Evolutionary conservation across 2,329 filamentous ascomycete species (phyloP).

Genomic region (Penicillium sp.): DNA sequence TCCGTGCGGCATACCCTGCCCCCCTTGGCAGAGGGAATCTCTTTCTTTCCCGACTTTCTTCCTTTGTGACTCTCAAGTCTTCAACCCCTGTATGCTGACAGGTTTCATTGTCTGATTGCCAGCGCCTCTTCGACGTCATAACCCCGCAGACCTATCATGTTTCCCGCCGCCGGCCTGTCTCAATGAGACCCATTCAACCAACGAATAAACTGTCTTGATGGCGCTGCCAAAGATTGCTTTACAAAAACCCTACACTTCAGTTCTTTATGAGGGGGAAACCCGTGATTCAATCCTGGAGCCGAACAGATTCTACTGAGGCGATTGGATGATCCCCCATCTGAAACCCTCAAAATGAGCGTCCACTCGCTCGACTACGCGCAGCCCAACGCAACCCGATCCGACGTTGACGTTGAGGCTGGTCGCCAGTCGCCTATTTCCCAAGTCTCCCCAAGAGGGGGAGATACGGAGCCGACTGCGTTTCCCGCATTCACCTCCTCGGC

Average conservation of each 20-base stretch:
- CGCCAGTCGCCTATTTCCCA: slow-evolving; percentile 21
- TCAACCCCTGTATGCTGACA: not conserved
- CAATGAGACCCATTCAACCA: slow-evolving; percentile 1
- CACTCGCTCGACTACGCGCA: slow-evolving; percentile 36
- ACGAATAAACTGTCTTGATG: not conserved
- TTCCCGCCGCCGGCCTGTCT: slow-evolving; percentile 1
- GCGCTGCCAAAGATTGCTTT: not conserved
- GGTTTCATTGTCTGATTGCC: not conserved
- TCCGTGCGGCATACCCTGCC: not conserved
- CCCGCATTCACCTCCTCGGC: slow-evolving; percentile 26
- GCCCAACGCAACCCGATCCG: slow-evolving; percentile 16
- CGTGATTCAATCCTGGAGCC: not conserved
- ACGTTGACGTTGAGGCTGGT: slow-evolving; percentile 41
- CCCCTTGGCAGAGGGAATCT: not conserved
- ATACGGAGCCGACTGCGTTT: slow-evolving; percentile 20
- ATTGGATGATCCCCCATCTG: slow-evolving; percentile 3
- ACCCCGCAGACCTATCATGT: slow-evolving; percentile 1
- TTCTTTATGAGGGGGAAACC: not conserved
- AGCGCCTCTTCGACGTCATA: slow-evolving; percentile 5
- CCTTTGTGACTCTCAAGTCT: not conserved
- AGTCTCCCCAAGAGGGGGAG: slow-evolving; percentile 21
- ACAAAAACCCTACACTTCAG: not conserved
- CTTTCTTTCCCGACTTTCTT: not conserved
- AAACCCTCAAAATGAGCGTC: slow-evolving; percentile 31
- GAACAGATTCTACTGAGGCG: slow-evolving; percentile 2